Percentiles rank a stretch among this genome's conserved stretches.
These are phyloP conservation scores for Talaromyces nanjingensis DNA, from an alignment of 495 filamentous ascomycete genomes.

Conservation along the genomic window DNA sequence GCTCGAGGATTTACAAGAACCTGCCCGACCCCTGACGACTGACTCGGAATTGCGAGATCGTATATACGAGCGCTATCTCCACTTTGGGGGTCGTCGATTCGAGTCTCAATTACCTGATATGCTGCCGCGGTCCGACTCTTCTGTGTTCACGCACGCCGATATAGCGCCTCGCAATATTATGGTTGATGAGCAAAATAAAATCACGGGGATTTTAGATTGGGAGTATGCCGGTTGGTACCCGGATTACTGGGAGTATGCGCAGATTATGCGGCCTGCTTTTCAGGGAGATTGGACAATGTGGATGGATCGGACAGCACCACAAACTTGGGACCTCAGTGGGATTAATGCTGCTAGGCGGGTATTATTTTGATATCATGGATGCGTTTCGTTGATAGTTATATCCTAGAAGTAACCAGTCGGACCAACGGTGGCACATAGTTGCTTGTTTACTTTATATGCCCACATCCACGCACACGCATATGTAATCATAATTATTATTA, in stretches of 20 bases:
- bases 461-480: not conserved
- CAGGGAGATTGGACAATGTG: slow-evolving; percentile 27
- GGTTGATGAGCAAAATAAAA: slow-evolving; percentile 25
- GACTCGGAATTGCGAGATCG: slow-evolving; percentile 26
- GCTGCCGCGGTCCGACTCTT: slow-evolving; percentile 23
- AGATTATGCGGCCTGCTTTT: slow-evolving; percentile 29
- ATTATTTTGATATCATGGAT: slow-evolving; percentile 24
- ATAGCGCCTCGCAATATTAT: slow-evolving; percentile 30
- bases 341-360: slow-evolving; percentile 33
- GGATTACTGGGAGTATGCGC: slow-evolving; percentile 45
- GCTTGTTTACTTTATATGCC: not conserved
- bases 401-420: not conserved
- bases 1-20: slow-evolving; percentile 24
- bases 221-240: slow-evolving; percentile 45
- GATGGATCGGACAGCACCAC: slow-evolving; percentile 33
- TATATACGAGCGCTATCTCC: slow-evolving; percentile 32
- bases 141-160: slow-evolving; percentile 24
- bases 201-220: slow-evolving; percentile 43
- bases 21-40: slow-evolving; percentile 19
- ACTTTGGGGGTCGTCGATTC: slow-evolving; percentile 22
- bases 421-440: not conserved
- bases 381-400: not conserved
- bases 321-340: slow-evolving; percentile 32
- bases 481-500: not conserved
- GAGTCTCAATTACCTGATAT: slow-evolving; percentile 23